phyloP scores from a whole-genome alignment of 2,329 filamentous ascomycete species.

The Sarocladium brachiariae region DNA sequence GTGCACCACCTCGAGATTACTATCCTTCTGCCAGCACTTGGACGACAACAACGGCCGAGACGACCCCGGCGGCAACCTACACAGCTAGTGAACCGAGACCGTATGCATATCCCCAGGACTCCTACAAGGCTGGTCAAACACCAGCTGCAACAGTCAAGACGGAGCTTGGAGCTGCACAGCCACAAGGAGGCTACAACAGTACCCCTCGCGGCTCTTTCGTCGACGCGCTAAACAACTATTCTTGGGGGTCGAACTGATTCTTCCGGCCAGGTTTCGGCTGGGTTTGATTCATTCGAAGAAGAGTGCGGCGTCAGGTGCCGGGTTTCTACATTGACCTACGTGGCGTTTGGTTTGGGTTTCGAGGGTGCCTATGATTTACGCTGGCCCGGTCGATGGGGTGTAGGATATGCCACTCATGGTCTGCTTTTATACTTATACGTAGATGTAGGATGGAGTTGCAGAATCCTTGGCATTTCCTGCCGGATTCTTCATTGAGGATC shows the following conservation, averaged over 20 bases:
- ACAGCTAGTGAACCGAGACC: conserved; percentile 37
- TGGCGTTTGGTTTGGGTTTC: conserved; percentile 2
- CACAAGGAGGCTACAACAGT: conserved; percentile 32
- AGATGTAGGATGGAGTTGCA: background rate
- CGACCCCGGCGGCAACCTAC: conserved; percentile 38
- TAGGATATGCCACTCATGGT: background rate
- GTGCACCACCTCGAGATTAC: conserved; percentile 39
- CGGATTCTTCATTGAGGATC: too few species aligned
- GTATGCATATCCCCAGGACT: conserved; percentile 41
- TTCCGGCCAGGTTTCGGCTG: background rate
- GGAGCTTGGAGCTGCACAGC: conserved; percentile 21
- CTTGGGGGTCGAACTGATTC: conserved; percentile 45
- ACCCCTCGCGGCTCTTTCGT: conserved; percentile 35
- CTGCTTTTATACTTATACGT: background rate
- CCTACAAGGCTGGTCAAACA: conserved; percentile 35
- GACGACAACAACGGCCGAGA: conserved; percentile 44
- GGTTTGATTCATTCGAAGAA: conserved; percentile 10
- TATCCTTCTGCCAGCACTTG: conserved; percentile 45
- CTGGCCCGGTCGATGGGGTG: background rate
- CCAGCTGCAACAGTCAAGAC: conserved; percentile 13
- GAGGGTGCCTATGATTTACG: background rate
- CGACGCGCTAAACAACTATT: conserved; percentile 47
- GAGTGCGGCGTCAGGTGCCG: conserved; percentile 1
- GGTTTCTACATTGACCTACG: background rate
- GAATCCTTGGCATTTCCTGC: background rate